Evolutionary conservation across 2,329 filamentous ascomycete species (phyloP), one percentile per base, ranked within the genome.

Genomic region (Cladophialophora yegresii): DNA sequence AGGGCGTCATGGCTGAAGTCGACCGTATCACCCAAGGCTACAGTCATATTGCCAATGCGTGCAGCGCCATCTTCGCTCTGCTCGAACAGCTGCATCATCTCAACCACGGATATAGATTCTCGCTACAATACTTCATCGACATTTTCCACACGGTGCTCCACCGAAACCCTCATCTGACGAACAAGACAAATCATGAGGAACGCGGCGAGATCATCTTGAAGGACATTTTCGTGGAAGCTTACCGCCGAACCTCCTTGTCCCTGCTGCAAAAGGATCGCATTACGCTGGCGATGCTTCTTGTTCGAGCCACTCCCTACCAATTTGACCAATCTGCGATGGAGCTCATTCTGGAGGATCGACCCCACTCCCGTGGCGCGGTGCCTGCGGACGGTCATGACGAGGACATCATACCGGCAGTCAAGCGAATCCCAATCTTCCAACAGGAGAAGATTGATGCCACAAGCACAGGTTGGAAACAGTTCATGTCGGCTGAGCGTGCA

Each of bases 81-180:
- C 83, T 99, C 66, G 96, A 99, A 79, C 93, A 99, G 77, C 85
- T 99, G 63, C 93, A 98, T 78, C 96, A 97, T 75, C 88, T 99
- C 76, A 97, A 99, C 77, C 95, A 98, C 82, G 98, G 98, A 80
- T 99, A 99, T 78, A 96, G 98, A 76, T 99, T 99, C 83, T 99
- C 95, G 43, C 84, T 99, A 65, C 93, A 97, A 77, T 99, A 96
- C 79, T 99, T 99, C 80, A 85, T 96, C 61, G 91, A 97, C 75
- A 99, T 99, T 71, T 99, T 99, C 85, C 91, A 96, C 75, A 87
- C 89, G 5, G 95, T 99, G 7, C 84, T 99, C 45, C 89, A 89
- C 71, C 85, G 87, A 64, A 96, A 96, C 77, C 88, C 89, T 73
- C 87, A 87, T 65, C 82, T 95, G 58, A 84, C 85, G 22, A 83